Conservation (phyloP, 331 rosid species). For the Pyrus hybrid region DNA sequence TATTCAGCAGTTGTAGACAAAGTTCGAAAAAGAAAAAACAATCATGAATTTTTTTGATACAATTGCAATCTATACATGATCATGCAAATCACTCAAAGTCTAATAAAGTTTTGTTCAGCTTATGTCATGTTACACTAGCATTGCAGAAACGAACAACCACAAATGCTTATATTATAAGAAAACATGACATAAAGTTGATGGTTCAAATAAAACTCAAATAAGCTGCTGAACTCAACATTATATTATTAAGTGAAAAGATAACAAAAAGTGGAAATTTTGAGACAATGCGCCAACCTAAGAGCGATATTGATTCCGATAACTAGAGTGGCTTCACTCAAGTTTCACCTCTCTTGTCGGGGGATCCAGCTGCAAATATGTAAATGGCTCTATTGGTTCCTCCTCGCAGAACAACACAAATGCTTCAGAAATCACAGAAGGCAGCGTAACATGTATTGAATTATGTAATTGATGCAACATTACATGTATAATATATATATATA, state of each 20-base stretch:
- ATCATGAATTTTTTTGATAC: too few species aligned
- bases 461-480: background rate
- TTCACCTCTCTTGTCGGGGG: constrained; percentile 52
- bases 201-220: background rate
- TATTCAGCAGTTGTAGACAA: too few species aligned
- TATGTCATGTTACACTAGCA: too few species aligned
- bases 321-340: background rate
- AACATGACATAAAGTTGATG: background rate
- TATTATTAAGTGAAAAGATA: background rate
- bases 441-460: background rate
- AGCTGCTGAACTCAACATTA: background rate
- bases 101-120: too few species aligned
- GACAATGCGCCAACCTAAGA: background rate
- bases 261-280: background rate
- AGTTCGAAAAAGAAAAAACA: too few species aligned
- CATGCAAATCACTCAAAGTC: too few species aligned
- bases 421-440: background rate
- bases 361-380: constrained; percentile 57
- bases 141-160: background rate
- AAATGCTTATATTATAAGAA: background rate
- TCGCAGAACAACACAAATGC: constrained; percentile 31
- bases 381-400: constrained; percentile 85
- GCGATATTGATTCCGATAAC: constrained; percentile 4
- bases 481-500: background rate
- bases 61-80: too few species aligned